Evolutionary conservation across 306 rosid genomes (phyloP).

Genomic region (Trifolium subterraneum): DNA sequence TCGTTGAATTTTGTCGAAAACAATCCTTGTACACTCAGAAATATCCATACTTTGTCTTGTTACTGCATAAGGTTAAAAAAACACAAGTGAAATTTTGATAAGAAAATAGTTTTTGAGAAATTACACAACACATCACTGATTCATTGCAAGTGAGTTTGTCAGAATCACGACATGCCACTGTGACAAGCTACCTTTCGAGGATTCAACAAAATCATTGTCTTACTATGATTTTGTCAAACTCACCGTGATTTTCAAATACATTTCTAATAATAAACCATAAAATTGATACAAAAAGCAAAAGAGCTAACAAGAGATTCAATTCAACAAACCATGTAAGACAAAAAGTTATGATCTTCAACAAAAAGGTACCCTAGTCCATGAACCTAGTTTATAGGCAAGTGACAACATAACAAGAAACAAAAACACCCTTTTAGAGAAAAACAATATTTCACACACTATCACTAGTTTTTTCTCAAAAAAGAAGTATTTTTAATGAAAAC

Average conservation of each 20-base stretch:
- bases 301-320: not conserved
- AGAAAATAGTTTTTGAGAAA: not conserved
- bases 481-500: slow-evolving; percentile 15
- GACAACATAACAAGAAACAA: not conserved
- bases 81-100: not conserved
- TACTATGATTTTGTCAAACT: not conserved
- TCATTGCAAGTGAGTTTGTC: not conserved
- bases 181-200: no score
- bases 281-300: not conserved
- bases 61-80: slow-evolving; percentile 45
- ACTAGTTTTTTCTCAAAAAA: slow-evolving; percentile 6
- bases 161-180: no score
- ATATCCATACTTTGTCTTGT: slow-evolving; percentile 61
- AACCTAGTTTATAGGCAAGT: slow-evolving; percentile 3
- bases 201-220: no score
- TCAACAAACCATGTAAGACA: not conserved
- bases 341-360: slow-evolving; percentile 8
- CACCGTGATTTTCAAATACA: not conserved
- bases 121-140: not conserved
- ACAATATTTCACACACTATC: not conserved
- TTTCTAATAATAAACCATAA: not conserved
- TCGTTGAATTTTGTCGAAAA: slow-evolving; percentile 54
- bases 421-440: not conserved
- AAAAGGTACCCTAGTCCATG: slow-evolving; percentile 29
- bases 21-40: slow-evolving; percentile 58